Evolutionary conservation across 2,329 filamentous ascomycete genomes (phyloP).

Genomic region (Cladophialophora yegresii): DNA sequence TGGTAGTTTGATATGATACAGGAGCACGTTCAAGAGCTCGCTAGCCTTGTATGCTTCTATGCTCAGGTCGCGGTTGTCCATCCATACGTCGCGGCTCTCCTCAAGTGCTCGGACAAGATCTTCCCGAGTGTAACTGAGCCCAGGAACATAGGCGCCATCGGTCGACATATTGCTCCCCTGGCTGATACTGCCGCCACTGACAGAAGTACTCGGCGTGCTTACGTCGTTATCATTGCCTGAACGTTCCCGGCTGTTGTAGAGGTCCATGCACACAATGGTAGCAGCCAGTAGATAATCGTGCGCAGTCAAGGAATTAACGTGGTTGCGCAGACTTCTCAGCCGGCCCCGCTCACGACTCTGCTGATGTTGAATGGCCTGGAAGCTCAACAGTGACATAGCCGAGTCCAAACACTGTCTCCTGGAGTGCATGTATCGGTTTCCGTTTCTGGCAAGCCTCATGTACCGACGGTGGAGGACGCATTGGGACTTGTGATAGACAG

Average conservation of each 20-base stretch:
- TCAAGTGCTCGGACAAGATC: conserved; percentile 78
- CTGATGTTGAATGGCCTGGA: conserved; percentile 72
- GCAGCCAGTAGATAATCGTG: conserved; percentile 84
- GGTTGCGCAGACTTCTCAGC: conserved; percentile 73
- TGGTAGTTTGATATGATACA: conserved; percentile 66
- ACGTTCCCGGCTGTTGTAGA: conserved; percentile 62
- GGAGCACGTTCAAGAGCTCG: conserved; percentile 77
- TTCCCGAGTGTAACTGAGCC: conserved; percentile 48
- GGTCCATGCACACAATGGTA: conserved; percentile 79
- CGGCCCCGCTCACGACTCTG: conserved; percentile 74
- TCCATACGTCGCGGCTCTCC: conserved; percentile 76
- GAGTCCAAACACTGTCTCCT: conserved; percentile 82
- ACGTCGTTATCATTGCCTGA: conserved; percentile 48
- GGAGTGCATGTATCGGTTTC: conserved; percentile 80
- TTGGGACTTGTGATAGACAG: conserved; percentile 84
- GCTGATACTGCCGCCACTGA: conserved; percentile 34
- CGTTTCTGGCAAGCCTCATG: conserved; percentile 73
- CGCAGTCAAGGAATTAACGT: conserved; percentile 74
- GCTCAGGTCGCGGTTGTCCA: conserved; percentile 70
- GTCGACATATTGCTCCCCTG: conserved; percentile 28
- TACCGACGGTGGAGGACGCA: conserved; percentile 89
- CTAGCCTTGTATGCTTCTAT: conserved; percentile 90
- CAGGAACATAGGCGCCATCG: conserved; percentile 30
- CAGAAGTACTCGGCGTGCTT: conserved; percentile 47
- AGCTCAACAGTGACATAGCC: conserved; percentile 75